Conservation (phyloP, 2,329 filamentous ascomycete genomes). For the Cytospora piceicola region DNA sequence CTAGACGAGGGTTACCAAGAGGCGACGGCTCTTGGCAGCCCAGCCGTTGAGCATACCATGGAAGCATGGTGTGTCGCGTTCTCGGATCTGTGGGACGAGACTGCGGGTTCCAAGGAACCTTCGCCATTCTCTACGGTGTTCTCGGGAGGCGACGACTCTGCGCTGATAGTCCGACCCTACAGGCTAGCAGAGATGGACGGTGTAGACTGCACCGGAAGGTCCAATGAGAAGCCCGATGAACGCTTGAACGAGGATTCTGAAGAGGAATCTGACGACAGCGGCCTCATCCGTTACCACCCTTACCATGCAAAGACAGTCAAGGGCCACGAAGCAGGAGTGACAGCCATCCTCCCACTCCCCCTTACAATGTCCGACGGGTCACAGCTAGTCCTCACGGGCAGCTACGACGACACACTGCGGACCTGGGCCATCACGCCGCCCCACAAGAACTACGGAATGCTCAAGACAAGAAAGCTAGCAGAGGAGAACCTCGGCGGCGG, state of each 20-base stretch:
- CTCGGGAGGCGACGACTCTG: slow-evolving; percentile 77
- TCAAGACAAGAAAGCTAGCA: slow-evolving; percentile 57
- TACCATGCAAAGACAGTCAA: slow-evolving; percentile 29
- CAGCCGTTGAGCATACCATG: slow-evolving; percentile 56
- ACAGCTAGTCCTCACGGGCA: slow-evolving; percentile 76
- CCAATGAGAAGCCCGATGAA: neutral
- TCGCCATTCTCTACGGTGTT: slow-evolving; percentile 48
- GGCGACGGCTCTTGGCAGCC: slow-evolving; percentile 38
- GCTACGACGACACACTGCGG: slow-evolving; percentile 85
- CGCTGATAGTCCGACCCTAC: slow-evolving; percentile 52
- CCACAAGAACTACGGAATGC: slow-evolving; percentile 45
- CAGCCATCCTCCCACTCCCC: slow-evolving; percentile 76
- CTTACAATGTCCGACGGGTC: slow-evolving; percentile 46
- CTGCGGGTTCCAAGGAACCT: slow-evolving; percentile 21
- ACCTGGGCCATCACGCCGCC: slow-evolving; percentile 59
- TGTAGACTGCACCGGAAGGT: neutral
- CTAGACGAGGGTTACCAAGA: slow-evolving; percentile 49
- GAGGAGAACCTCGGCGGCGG: slow-evolving; percentile 74
- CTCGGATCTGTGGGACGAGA: slow-evolving; percentile 40
- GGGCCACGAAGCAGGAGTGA: slow-evolving; percentile 79
- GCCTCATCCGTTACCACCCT: neutral
- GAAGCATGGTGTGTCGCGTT: slow-evolving; percentile 79
- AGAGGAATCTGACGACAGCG: neutral
- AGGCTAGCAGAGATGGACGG: neutral
- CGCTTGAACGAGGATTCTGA: neutral